Base-by-base conservation (phyloP, 495 filamentous ascomycete genomes). In the Apodospora peruviana region DNA sequence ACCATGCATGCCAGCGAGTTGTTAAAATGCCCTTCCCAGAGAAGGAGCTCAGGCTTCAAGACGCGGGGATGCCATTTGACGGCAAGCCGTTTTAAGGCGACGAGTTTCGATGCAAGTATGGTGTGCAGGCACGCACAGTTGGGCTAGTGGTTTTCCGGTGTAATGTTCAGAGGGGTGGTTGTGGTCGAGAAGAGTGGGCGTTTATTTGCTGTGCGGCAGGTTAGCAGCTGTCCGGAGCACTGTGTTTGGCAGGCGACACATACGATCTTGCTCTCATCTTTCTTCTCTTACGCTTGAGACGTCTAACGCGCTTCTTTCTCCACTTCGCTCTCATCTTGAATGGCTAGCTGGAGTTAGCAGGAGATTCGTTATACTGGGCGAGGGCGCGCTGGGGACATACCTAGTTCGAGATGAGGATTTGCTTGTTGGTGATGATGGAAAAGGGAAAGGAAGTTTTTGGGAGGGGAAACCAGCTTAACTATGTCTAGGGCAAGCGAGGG, bases 261-360 rank as follows among this genome's bases (percentile, higher is more conserved):
- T 80, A 95, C 90, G 80, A 86, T 78, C 90, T 77, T 58, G 90
- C 91, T 69, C 91, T 84, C 75, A 90, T 93, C 90, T 96, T 96
- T 89, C 91, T 91, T 73, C 91, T 85, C 90, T 96, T 96, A 72
- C 88, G 83, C 84, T 96, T 96, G 74, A 96, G 86, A 74, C 91
- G 84, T 57, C 91, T 85, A 77, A 94, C 89, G 68, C 91, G 81
- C 90, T 96, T 96, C 87, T 96, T 96, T 82, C 90, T 90, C 90
- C 90, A 96, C 80, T 96, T 96, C 63, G 88, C 88, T 90, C 90
- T 90, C 90, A 96, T 94, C 83, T 81, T 91, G 82, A 65, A 60
- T 41, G 42, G 17, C 3, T 16, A 19, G 14, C 3, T 18, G 19
- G 12, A 1, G 11, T 4, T 29, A 9, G 24, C 42, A 27, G 17